A percentile compares a stretch with the other conserved stretches of the same genome.
Evolutionary conservation across 2,329 filamentous ascomycete genomes (phyloP).

Genomic region (Botrytis galanthina): DNA sequence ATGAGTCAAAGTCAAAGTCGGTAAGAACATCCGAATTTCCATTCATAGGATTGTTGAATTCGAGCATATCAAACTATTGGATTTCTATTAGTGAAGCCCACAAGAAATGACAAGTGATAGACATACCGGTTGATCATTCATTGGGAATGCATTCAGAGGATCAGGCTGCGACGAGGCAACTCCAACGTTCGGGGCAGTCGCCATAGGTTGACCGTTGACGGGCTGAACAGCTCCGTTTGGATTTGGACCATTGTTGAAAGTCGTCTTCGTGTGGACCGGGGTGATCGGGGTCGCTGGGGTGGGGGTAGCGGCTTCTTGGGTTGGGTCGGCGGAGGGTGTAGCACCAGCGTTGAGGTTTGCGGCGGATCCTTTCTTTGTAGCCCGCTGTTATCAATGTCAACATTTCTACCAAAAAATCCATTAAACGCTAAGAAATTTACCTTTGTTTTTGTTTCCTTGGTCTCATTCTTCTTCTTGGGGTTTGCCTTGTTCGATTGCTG

Average conservation of each 20-base stretch:
- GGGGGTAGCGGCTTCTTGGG: constrained; percentile 56
- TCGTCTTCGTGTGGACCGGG: constrained; percentile 50
- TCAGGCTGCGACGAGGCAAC: constrained; percentile 49
- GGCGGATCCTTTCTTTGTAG: constrained; percentile 60
- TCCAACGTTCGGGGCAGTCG: constrained; percentile 43
- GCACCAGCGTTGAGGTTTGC: constrained; percentile 53
- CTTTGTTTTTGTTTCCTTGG: constrained; percentile 75
- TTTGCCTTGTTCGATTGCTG: constrained; percentile 69
- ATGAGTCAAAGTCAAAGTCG: constrained; percentile 68
- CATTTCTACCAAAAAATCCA: constrained; percentile 39
- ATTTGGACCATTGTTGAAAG: constrained; percentile 44
- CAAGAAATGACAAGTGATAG: background rate
- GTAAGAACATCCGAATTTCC: constrained; percentile 56
- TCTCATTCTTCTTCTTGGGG: constrained; percentile 81
- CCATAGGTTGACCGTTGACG: constrained; percentile 41
- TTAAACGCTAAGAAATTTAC: constrained; percentile 48
- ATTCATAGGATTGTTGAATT: constrained; percentile 54
- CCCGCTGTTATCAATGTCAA: constrained; percentile 39
- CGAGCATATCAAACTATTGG: constrained; percentile 43
- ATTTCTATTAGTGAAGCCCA: constrained; percentile 5
- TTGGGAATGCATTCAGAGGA: constrained; percentile 49
- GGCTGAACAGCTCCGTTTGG: constrained; percentile 46
- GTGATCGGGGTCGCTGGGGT: constrained; percentile 65
- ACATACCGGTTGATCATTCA: constrained; percentile 37
- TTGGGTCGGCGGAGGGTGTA: constrained; percentile 56